Conservation (phyloP, 345 rosid species). For the Salix viminalis region DNA sequence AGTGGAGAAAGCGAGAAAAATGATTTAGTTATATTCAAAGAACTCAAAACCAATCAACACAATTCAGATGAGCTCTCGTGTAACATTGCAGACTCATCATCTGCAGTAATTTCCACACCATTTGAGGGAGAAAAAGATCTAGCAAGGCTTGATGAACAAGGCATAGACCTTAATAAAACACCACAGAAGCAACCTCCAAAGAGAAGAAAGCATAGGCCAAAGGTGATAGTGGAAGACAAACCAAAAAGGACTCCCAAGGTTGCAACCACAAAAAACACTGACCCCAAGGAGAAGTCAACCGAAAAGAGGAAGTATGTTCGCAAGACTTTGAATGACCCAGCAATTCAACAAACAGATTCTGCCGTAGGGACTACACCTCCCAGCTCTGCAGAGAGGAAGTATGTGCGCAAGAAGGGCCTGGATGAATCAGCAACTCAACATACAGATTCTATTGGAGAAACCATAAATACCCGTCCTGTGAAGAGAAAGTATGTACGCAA, state of each 20-base stretch:
- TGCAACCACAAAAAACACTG: constrained; percentile 27
- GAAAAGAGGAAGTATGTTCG: constrained; percentile 40
- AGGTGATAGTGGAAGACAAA: constrained; percentile 62
- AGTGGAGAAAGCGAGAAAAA: constrained; percentile 29
- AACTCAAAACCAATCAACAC: constrained; percentile 23
- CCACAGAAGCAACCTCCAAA: constrained; percentile 63
- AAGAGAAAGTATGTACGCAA: constrained; percentile 33
- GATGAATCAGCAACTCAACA: constrained; percentile 38
- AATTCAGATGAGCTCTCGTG: constrained; percentile 29
- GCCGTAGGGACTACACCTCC: constrained; percentile 14
- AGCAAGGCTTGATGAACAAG: constrained; percentile 24
- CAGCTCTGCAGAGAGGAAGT: constrained; percentile 15
- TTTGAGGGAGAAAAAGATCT: constrained; percentile 35
- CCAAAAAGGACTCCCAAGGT: constrained; percentile 45
- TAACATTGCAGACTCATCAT: constrained; percentile 40
- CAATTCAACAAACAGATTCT: constrained; percentile 28
- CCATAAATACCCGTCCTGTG: neutral
- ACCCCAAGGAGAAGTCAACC: constrained; percentile 32
- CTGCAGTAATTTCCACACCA: constrained; percentile 28
- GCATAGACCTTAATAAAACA: constrained; percentile 66
- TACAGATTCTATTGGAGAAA: constrained; percentile 12
- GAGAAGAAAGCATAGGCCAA: constrained; percentile 78
- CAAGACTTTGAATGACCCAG: constrained; percentile 39
- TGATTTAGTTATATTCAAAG: constrained; percentile 16
- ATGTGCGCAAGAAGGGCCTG: constrained; percentile 36